These are phyloP conservation scores for Amaranthus hypochondriacus DNA, from an alignment of 148 eudicot genomes.

Conservation along the genomic window DNA sequence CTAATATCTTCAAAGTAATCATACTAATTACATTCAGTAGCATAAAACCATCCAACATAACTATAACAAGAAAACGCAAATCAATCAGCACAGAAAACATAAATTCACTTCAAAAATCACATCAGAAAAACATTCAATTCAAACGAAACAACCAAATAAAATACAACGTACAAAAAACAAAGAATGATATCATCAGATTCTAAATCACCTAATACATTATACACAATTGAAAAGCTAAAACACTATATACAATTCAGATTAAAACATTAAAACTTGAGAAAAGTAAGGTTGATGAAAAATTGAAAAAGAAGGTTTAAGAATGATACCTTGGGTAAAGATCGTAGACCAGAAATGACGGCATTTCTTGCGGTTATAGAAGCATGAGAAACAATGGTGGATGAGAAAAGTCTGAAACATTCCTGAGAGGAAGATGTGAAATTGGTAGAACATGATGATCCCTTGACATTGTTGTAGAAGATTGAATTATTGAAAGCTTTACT, in stretches of 20 bases:
- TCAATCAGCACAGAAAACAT: no score
- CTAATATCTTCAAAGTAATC: no score
- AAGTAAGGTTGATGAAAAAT: not conserved
- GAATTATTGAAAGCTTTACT: slow-evolving; percentile 25
- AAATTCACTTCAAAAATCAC: no score
- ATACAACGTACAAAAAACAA: not conserved
- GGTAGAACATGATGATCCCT: slow-evolving; percentile 18
- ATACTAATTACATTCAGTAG: no score
- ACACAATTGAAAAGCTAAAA: not conserved
- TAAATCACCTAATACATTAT: not conserved
- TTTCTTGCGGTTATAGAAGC: slow-evolving; percentile 31
- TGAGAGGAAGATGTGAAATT: slow-evolving; percentile 13
- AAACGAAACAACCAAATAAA: not conserved
- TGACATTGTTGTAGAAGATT: slow-evolving; percentile 21
- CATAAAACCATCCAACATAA: no score
- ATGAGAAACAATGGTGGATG: slow-evolving; percentile 27
- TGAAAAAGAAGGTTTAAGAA: not conserved
- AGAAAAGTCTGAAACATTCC: slow-evolving; percentile 40
- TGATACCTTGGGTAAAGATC: slow-evolving; percentile 47
- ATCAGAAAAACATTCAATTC: no score
- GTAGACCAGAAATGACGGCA: slow-evolving; percentile 34
- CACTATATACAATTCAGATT: not conserved
- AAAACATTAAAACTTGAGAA: not conserved
- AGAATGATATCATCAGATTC: not conserved
- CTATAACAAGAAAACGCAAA: no score